Base-by-base conservation (phyloP, 345 rosid genomes). In the Viola odorata region DNA sequence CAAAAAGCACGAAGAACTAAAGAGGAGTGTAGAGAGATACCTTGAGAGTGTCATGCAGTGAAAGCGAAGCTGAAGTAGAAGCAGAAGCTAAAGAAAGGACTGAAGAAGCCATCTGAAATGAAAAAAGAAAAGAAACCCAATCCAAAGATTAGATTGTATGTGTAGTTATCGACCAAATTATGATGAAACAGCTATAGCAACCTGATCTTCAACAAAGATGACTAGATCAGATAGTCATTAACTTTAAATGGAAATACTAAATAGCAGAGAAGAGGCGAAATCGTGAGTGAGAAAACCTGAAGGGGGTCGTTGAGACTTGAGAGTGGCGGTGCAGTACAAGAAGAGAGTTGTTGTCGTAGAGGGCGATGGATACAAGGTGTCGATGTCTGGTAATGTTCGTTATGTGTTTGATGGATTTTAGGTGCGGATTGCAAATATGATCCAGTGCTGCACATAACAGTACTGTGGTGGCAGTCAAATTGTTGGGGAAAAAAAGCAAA, bases 61-160 rank as follows among this genome's bases (percentile, higher is more conserved):
- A 74, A 3, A 80, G 70, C n/a, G 84, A 75, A 63, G 83, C 69
- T 0, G 82, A 73, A 62, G 84, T 69, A 48, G 75, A 67, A 16
- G 73, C 78, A 36, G 77, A 78, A 69, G 84, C 84, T 12, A 83
- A 71, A 74, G 91, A 80, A 41, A 83, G 62, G 81, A 83, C 74
- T 51, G 86, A 61, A 0, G 91, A 85, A 73, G 96, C 94, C 98
- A 82, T 82, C 71, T 55, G 75, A 60, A 64, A 23, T 2, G 32
- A 23, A 23, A 23, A 23, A 23, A 23, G 32, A 23, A 23, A 23
- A 23, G 32, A 23, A 23, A 23, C 32, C 32, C 32, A 23, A 23
- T 23, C 2, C 1, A 23, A 23, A 23, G 32, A 23, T 23, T 23
- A 23, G 32, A 23, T 23, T 23, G 32, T 23, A 23, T 23, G 32